These are phyloP conservation scores for Carex parvula DNA, from an alignment of 176 grass and related monocot genomes.

Conservation along the genomic window DNA sequence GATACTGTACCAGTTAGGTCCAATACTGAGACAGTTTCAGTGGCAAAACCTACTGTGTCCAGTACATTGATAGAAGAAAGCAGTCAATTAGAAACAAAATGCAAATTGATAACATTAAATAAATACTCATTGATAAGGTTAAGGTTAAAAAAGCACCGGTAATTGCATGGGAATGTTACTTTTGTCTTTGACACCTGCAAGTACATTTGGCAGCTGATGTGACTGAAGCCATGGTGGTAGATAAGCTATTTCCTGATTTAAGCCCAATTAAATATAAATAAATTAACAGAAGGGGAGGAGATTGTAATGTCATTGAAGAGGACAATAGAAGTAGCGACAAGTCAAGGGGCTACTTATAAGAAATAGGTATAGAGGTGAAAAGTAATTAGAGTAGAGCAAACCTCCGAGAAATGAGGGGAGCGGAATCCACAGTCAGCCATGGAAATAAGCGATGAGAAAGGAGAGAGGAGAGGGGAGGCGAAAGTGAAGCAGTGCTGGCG, in stretches of 20 bases:
- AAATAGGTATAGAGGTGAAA: neutral
- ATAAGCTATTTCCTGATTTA: conserved; percentile 54
- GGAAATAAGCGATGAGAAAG: neutral
- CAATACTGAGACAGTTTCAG: neutral
- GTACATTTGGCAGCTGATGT: conserved; percentile 22
- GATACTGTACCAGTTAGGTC: neutral
- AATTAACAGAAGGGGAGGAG: neutral
- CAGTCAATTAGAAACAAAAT: neutral
- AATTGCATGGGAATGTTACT: conserved; percentile 30
- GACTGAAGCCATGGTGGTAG: conserved; percentile 91
- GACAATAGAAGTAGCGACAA: no score
- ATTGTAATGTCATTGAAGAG: neutral
- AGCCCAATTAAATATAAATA: neutral
- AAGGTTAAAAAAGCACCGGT: conserved; percentile 30
- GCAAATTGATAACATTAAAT: neutral
- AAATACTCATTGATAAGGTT: neutral
- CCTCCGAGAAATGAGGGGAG: conserved; percentile 87
- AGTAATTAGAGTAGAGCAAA: conserved; percentile 12
- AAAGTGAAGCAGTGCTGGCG: neutral
- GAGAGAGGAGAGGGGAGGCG: conserved; percentile 16
- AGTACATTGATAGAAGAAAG: neutral
- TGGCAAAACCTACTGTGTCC: neutral
- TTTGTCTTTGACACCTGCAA: conserved; percentile 10
- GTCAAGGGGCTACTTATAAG: no score
- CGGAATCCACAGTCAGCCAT: conserved; percentile 62